These are phyloP conservation scores for Brassica balearica DNA, from an alignment of 441 rosid species.

Conservation along the genomic window DNA sequence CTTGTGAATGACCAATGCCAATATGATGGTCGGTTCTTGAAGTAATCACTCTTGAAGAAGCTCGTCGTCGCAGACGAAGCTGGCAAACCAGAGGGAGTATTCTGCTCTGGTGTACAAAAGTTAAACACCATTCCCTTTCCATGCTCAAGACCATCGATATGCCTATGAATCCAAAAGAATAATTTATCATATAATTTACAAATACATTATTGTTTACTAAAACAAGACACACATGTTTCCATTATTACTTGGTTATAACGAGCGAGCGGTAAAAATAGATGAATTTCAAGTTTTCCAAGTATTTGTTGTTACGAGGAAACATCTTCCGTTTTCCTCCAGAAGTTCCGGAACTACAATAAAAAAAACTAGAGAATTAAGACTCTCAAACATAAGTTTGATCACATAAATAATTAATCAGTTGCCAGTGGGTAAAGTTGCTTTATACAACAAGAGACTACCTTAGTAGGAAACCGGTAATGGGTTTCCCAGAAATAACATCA, in stretches of 20 bases:
- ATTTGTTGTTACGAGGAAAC: slow-evolving; percentile 86
- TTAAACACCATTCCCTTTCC: slow-evolving; percentile 94
- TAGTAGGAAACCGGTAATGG: not conserved
- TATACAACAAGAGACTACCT: not conserved
- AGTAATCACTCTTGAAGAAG: slow-evolving; percentile 81
- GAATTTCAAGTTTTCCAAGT: slow-evolving; percentile 62
- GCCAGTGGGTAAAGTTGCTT: not conserved
- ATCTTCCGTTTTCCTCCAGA: slow-evolving; percentile 76
- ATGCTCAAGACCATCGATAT: slow-evolving; percentile 64
- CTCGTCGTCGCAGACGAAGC: slow-evolving; percentile 81
- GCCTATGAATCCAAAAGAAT: slow-evolving; percentile 45
- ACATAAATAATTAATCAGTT: not conserved
- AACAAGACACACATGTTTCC: not conserved
- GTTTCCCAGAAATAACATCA: not conserved
- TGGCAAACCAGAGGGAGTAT: slow-evolving; percentile 75
- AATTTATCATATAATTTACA: not conserved
- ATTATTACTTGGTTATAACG: slow-evolving; percentile 66
- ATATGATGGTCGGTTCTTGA: slow-evolving; percentile 64
- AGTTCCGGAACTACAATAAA: slow-evolving; percentile 73
- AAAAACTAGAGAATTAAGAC: not conserved
- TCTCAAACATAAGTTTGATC: not conserved
- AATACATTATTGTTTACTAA: not conserved
- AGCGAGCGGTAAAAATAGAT: slow-evolving; percentile 78
- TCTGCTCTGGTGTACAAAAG: slow-evolving; percentile 75
- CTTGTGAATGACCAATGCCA: slow-evolving; percentile 57